A percentile compares a stretch with the other conserved stretches of the same genome.
phyloP scores from a whole-genome alignment of 768 basidiomycete genomes.

The Chiua virens region DNA sequence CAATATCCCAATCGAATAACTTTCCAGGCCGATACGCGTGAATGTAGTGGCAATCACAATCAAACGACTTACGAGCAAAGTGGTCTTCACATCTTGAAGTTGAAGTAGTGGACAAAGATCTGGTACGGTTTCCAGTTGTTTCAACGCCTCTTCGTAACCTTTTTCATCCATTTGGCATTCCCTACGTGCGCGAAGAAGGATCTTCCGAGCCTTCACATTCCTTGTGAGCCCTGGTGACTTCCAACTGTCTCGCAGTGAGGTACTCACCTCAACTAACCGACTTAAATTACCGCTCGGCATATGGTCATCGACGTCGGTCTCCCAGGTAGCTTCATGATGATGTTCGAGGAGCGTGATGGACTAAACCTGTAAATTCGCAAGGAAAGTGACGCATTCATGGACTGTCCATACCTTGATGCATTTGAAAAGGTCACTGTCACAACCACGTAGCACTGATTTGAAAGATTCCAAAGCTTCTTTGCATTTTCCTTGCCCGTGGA shows the following conservation, averaged over 20 bases:
- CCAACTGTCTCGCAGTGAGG: neutral
- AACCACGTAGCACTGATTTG: neutral
- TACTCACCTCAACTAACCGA: neutral
- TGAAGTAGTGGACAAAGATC: conserved; percentile 1
- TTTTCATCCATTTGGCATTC: neutral
- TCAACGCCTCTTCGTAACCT: neutral
- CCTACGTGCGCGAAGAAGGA: neutral
- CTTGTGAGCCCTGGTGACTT: neutral
- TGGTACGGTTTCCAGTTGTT: neutral
- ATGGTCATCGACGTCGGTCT: no score
- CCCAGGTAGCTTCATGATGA: neutral
- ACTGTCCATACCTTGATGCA: conserved; percentile 4
- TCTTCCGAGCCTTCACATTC: neutral
- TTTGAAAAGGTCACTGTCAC: no score
- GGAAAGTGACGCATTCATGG: no score
- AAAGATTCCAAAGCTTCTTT: neutral
- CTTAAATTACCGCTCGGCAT: neutral
- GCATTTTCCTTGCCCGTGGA: neutral
- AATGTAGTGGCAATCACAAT: neutral
- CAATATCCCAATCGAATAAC: conserved; percentile 14
- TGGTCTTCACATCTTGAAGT: neutral
- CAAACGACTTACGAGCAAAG: conserved; percentile 5
- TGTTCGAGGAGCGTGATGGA: conserved; percentile 4
- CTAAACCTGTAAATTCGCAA: neutral
- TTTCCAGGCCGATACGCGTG: neutral